phyloP scores from a whole-genome alignment of 495 filamentous ascomycete genomes.

The Hypomontagnella submonticulosa region DNA sequence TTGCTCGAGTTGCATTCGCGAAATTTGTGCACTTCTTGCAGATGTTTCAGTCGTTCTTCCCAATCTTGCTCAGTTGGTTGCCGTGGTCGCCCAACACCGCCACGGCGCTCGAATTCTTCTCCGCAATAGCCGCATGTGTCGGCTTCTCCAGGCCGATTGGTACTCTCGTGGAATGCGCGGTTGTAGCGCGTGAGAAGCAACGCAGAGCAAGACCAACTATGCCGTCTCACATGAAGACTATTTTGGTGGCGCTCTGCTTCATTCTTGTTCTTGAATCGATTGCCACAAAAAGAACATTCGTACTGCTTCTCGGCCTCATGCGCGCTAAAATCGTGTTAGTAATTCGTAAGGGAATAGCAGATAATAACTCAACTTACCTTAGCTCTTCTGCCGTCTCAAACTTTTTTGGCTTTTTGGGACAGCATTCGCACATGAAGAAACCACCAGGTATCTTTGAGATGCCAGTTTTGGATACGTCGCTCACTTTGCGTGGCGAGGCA shows the following conservation, averaged over 20 bases:
- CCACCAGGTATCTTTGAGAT: slow-evolving; percentile 57
- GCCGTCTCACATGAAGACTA: slow-evolving; percentile 91
- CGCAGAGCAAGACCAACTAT: slow-evolving; percentile 97
- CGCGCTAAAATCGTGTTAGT: slow-evolving; percentile 49
- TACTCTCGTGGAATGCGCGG: slow-evolving; percentile 86
- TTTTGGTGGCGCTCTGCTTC: slow-evolving; percentile 98
- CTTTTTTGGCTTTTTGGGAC: slow-evolving; percentile 98
- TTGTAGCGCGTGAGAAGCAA: slow-evolving; percentile 71
- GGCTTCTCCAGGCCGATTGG: slow-evolving; percentile 63
- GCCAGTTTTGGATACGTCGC: slow-evolving; percentile 56
- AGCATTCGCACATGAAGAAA: slow-evolving; percentile 92
- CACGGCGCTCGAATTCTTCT: slow-evolving; percentile 82
- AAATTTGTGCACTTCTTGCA: slow-evolving; percentile 93
- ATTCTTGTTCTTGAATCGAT: slow-evolving; percentile 99
- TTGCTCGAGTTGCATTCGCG: slow-evolving; percentile 98
- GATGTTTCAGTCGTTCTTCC: slow-evolving; percentile 84
- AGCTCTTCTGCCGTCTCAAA: slow-evolving; percentile 89
- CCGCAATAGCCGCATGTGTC: slow-evolving; percentile 97
- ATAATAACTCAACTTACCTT: slow-evolving; percentile 68
- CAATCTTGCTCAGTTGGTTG: slow-evolving; percentile 72
- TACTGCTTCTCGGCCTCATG: slow-evolving; percentile 98
- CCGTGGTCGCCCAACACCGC: slow-evolving; percentile 51
- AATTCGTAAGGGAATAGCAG: slow-evolving; percentile 17
- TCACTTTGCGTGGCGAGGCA: slow-evolving; percentile 59
- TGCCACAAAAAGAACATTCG: slow-evolving; percentile 88